Percentiles rank a stretch among this genome's conserved stretches.
Conservation (phyloP, 2,329 filamentous ascomycete genomes). For the Parastagonospora avenae region DNA sequence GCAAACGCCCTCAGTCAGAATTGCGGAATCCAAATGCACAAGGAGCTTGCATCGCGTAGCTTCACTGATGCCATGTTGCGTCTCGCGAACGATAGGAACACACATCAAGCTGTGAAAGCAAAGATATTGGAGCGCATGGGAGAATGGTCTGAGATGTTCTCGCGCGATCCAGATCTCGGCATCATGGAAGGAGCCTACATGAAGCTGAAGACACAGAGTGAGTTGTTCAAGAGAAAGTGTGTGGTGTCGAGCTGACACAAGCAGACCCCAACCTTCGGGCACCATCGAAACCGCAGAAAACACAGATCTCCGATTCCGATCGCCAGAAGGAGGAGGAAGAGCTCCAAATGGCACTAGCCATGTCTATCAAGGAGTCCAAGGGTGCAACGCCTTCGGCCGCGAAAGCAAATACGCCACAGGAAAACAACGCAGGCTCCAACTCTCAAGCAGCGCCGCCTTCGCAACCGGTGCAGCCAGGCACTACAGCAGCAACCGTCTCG, state of each 20-base stretch:
- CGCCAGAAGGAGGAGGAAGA: slow-evolving; percentile 96
- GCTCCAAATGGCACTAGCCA: slow-evolving; percentile 89
- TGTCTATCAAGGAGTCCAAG: slow-evolving; percentile 87
- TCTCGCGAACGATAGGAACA: slow-evolving; percentile 91
- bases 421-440: slow-evolving; percentile 31
- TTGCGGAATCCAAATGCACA: slow-evolving; percentile 83
- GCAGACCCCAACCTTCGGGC: slow-evolving; percentile 86
- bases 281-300: slow-evolving; percentile 92
- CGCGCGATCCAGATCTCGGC: slow-evolving; percentile 83
- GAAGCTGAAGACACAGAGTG: slow-evolving; percentile 76
- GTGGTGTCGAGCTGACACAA: slow-evolving; percentile 31
- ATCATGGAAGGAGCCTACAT: slow-evolving; percentile 97
- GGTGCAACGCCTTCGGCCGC: slow-evolving; percentile 48
- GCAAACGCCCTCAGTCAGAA: slow-evolving; percentile 92
- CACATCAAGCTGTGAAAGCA: slow-evolving; percentile 92
- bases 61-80: slow-evolving; percentile 93
- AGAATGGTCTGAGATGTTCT: slow-evolving; percentile 95
- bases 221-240: background rate
- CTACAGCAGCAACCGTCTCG: slow-evolving; percentile 94
- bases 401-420: slow-evolving; percentile 48
- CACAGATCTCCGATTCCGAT: slow-evolving; percentile 85
- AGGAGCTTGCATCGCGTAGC: slow-evolving; percentile 85
- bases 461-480: slow-evolving; percentile 74
- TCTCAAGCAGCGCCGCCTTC: slow-evolving; percentile 50
- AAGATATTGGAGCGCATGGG: slow-evolving; percentile 98